These are phyloP conservation scores for Aspergillus sp. DNA, from an alignment of 2,329 filamentous ascomycete species.

Conservation along the genomic window DNA sequence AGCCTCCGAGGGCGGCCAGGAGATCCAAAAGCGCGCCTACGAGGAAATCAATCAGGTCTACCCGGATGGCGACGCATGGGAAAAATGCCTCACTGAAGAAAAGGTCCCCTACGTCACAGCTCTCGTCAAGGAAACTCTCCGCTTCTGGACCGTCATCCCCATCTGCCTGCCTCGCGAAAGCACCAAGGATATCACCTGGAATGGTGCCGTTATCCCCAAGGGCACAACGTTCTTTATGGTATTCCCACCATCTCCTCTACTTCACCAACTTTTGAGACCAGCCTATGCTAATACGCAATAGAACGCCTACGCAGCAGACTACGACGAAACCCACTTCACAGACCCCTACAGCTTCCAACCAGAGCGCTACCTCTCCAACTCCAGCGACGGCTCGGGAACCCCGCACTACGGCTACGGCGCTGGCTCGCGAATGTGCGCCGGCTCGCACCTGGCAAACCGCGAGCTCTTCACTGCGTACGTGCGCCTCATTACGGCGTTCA, in stretches of 20 bases:
- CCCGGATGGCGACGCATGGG: slow-evolving; percentile 74
- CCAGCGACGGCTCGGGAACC: slow-evolving; percentile 52
- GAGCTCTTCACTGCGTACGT: slow-evolving; percentile 63
- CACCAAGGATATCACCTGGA: slow-evolving; percentile 70
- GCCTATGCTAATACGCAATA: slow-evolving; percentile 22
- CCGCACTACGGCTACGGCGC: slow-evolving; percentile 64
- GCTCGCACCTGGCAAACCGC: slow-evolving; percentile 63
- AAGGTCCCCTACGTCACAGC: slow-evolving; percentile 76
- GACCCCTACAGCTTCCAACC: slow-evolving; percentile 64
- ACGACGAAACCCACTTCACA: slow-evolving; percentile 68
- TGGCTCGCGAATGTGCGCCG: slow-evolving; percentile 63
- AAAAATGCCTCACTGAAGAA: slow-evolving; percentile 69
- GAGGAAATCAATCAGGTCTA: slow-evolving; percentile 70
- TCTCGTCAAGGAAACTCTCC: slow-evolving; percentile 73
- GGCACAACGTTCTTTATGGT: slow-evolving; percentile 80
- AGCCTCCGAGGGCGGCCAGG: slow-evolving; percentile 64
- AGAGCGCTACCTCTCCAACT: slow-evolving; percentile 63
- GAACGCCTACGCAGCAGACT: slow-evolving; percentile 74
- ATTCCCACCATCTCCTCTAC: neutral
- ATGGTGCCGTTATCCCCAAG: slow-evolving; percentile 66
- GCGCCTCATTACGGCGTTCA: slow-evolving; percentile 59
- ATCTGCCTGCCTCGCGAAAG: slow-evolving; percentile 72
- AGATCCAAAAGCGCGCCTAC: slow-evolving; percentile 69
- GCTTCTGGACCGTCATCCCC: slow-evolving; percentile 78
- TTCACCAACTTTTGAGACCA: too few species aligned